phyloP scores from a whole-genome alignment of 176 grass and related monocot genomes.

The Phyllostachys edulis region DNA sequence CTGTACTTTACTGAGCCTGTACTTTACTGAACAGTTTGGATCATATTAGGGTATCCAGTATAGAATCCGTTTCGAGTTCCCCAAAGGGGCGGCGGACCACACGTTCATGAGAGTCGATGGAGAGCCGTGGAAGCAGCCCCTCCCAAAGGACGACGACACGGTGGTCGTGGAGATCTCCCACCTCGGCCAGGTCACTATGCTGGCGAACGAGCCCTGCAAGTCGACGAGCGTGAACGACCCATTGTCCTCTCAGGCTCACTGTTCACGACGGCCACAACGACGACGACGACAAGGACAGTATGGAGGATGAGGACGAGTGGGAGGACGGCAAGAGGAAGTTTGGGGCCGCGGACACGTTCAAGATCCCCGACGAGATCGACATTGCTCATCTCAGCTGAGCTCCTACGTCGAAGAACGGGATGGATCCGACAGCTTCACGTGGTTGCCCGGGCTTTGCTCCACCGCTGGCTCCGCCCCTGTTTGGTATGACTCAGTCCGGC shows the following conservation, averaged over 20 bases:
- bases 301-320: constrained; percentile 62
- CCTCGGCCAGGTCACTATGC: constrained; percentile 74
- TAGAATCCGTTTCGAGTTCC: constrained; percentile 81
- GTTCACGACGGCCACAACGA: neutral
- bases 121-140: constrained; percentile 93
- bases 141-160: constrained; percentile 56
- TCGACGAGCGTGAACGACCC: constrained; percentile 55
- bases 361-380: constrained; percentile 64
- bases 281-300: neutral
- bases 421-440: too few species aligned
- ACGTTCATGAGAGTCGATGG: constrained; percentile 92
- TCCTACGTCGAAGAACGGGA: too few species aligned
- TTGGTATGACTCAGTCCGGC: too few species aligned
- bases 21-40: neutral
- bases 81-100: constrained; percentile 52
- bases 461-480: too few species aligned
- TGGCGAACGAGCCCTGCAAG: constrained; percentile 59
- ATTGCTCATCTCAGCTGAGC: constrained; percentile 65
- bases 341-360: constrained; percentile 69
- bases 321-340: constrained; percentile 67
- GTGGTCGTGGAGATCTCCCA: constrained; percentile 82
- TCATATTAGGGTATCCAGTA: too few species aligned
- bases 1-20: too few species aligned
- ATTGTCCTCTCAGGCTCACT: neutral
- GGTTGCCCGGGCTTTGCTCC: too few species aligned